Evolutionary conservation across 305 asterid genomes (phyloP).

Genomic region (Plantago lanceolata): DNA sequence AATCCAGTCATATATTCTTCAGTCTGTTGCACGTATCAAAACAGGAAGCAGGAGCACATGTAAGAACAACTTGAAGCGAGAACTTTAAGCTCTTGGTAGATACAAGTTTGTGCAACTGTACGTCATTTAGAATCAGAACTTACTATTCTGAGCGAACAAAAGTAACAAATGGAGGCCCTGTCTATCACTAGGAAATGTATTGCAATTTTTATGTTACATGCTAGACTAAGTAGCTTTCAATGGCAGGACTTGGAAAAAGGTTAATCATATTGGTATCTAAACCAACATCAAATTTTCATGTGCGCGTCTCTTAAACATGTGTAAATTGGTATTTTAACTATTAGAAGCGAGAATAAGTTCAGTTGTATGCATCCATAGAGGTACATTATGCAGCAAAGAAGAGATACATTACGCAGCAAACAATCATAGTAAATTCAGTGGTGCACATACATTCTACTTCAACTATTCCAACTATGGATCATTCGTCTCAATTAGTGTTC

Average conservation of each 20-base stretch:
- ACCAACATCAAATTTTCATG: not conserved
- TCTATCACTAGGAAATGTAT: too few species aligned
- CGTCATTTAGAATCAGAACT: not conserved
- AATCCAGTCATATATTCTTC: slow-evolving; percentile 79
- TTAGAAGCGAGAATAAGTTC: not conserved
- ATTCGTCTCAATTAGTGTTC: not conserved
- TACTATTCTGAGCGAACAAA: too few species aligned
- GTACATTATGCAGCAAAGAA: not conserved
- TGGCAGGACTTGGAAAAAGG: not conserved
- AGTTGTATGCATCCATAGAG: not conserved
- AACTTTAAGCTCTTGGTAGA: slow-evolving; percentile 4
- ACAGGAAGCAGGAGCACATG: slow-evolving; percentile 13
- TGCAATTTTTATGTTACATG: not conserved
- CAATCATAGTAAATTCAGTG: not conserved
- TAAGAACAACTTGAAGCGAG: slow-evolving; percentile 26
- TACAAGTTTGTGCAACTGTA: not conserved
- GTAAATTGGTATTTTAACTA: too few species aligned
- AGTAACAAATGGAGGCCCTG: not conserved
- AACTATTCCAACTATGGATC: not conserved
- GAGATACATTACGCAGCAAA: not conserved
- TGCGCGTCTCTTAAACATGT: not conserved
- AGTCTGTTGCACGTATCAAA: slow-evolving; percentile 57
- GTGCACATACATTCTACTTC: not conserved
- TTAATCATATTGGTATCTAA: not conserved
- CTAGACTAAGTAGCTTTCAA: not conserved